A percentile compares a stretch with the other conserved stretches of the same genome.
Evolutionary conservation across 2,329 filamentous ascomycete genomes (phyloP).

Genomic region (Nakataea oryzae): DNA sequence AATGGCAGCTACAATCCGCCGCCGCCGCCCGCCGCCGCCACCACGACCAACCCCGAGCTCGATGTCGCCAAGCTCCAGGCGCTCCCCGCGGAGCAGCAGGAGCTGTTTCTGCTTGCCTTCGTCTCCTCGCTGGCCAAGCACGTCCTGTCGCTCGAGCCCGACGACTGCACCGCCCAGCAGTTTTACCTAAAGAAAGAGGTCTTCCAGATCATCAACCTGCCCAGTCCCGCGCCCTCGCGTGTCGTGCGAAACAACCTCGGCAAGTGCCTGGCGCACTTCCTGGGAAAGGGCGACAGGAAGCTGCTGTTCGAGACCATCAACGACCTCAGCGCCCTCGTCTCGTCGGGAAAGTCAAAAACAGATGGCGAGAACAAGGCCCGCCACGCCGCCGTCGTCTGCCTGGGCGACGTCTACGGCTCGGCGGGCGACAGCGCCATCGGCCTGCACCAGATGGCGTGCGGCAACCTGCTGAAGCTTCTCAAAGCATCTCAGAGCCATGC

Average conservation of each 20-base stretch:
- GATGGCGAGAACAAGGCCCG: constrained; percentile 66
- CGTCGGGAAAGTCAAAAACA: constrained; percentile 55
- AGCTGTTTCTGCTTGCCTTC: constrained; percentile 85
- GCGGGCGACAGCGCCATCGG: constrained; percentile 89
- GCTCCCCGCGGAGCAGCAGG: constrained; percentile 88
- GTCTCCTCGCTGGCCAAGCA: constrained; percentile 74
- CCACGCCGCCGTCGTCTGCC: constrained; percentile 77
- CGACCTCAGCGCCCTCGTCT: constrained; percentile 66
- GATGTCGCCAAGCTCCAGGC: constrained; percentile 83
- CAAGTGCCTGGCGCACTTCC: constrained; percentile 71
- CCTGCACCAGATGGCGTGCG: constrained; percentile 64
- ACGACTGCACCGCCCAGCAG: constrained; percentile 81
- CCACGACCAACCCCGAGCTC: constrained; percentile 58
- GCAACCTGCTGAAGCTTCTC: constrained; percentile 64
- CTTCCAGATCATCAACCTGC: constrained; percentile 80
- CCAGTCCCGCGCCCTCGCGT: constrained; percentile 71
- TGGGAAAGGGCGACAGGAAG: constrained; percentile 79
- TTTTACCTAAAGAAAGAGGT: constrained; percentile 88
- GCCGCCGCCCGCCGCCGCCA: constrained; percentile 16
- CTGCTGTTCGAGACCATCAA: constrained; percentile 91
- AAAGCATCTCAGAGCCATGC: constrained; percentile 73
- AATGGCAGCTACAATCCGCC: constrained; percentile 4
- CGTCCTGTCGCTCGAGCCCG: constrained; percentile 61
- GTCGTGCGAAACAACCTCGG: constrained; percentile 86
- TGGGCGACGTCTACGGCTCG: constrained; percentile 84